A percentile compares a stretch with the other conserved stretches of the same genome.
Evolutionary conservation across 108 stramenopile genomes (phyloP).

Genomic region (Craspedostauros australis): DNA sequence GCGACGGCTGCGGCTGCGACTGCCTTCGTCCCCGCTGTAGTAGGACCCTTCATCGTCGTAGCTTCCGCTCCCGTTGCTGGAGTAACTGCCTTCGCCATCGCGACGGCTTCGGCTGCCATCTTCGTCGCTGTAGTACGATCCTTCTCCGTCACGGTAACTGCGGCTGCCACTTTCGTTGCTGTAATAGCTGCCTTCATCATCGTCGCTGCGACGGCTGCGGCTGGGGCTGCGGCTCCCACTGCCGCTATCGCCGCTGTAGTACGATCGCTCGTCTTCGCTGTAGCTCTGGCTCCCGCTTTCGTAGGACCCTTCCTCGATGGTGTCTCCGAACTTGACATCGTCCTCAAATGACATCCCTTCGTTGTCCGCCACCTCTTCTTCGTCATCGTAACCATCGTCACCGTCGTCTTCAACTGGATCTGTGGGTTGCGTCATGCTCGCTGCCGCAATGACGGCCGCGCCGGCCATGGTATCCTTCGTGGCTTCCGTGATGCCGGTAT

Average conservation of each 20-base stretch:
- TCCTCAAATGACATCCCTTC: no score
- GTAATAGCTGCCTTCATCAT: neutral
- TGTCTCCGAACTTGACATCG: no score
- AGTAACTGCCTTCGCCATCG: neutral
- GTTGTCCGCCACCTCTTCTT: slow-evolving; percentile 1
- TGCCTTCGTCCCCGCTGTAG: slow-evolving; percentile 18
- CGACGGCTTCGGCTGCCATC: neutral
- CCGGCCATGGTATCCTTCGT: slow-evolving; percentile 31
- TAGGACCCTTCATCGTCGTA: neutral
- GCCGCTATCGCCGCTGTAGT: no score
- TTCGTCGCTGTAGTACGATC: no score
- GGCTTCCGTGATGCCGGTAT: slow-evolving; percentile 5
- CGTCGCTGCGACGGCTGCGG: neutral
- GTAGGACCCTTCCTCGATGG: no score
- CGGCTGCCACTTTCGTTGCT: no score
- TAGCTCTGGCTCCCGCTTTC: slow-evolving; percentile 10
- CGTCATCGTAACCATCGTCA: slow-evolving; percentile 10
- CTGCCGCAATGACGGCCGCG: slow-evolving; percentile 52
- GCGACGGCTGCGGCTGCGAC: neutral
- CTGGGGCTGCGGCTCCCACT: no score
- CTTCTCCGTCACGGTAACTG: no score
- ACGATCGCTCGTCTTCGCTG: slow-evolving; percentile 4
- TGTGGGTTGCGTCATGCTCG: slow-evolving; percentile 40
- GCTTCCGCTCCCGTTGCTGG: neutral
- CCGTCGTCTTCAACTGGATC: slow-evolving; percentile 19